phyloP scores from a whole-genome alignment of 78 protist species.

The Dictyostelium discoideum region dicty_2.7 NC_007091.3:2032001-2032500 shows the following conservation, averaged over 20 bases:
- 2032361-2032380: background rate
- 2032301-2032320: slow-evolving; percentile 66
- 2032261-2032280: slow-evolving; percentile 73
- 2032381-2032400: background rate
- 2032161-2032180: slow-evolving; percentile 62
- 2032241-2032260: slow-evolving; percentile 72
- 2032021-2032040: slow-evolving; percentile 71
- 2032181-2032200: slow-evolving; percentile 52
- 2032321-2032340: slow-evolving; percentile 44
- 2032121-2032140: slow-evolving; percentile 64
- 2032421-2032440: slow-evolving; percentile 24
- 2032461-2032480: background rate
- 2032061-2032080: slow-evolving; percentile 62
- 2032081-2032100: slow-evolving; percentile 63
- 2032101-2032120: slow-evolving; percentile 63
- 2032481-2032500: background rate
- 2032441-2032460: background rate
- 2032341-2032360: slow-evolving; percentile 23
- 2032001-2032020: slow-evolving; percentile 69
- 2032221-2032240: slow-evolving; percentile 23
- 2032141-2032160: background rate
- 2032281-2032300: slow-evolving; percentile 23
- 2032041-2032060: slow-evolving; percentile 25
- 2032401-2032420: slow-evolving; percentile 1
- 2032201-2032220: slow-evolving; percentile 37